Evolutionary conservation across 352 stramenopile species (phyloP), one percentile per base, ranked within the genome.

Genomic region (Pythium scleroteichum): DNA sequence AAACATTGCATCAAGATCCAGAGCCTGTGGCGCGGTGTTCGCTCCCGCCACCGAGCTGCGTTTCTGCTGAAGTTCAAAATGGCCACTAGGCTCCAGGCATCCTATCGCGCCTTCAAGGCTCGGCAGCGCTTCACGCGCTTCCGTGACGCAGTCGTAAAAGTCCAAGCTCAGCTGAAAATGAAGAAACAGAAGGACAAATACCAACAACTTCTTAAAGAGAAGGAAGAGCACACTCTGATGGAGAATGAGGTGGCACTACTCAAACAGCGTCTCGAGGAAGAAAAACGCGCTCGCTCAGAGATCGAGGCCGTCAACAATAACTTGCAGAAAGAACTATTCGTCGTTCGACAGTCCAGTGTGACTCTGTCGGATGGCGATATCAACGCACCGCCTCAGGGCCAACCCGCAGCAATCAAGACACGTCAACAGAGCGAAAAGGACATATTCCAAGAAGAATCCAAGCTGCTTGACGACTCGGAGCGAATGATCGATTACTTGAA

Each of bases 401-500:
- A 64, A 19, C 32, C 58, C 38, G 33, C 59, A 27, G 32, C 38
- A 13, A 20, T 53, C 2, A 74, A 53, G 40, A 53, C 57, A 20
- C 61, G 65, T 50, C 23, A 73, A 61, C 38, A 73, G 74, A 63
- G 80, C 69, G 26, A 71, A 75, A 68, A 73, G 26, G 46, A 66
- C 22, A n/a, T 38, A 17, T 67, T 67, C 26, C 75, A 90, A 44
- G 62, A 70, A 17, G 81, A 90, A 39, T 69, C 72, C 16, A 90
- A 87, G 57, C 61, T 92, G 20, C 72, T 94, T 2, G 83, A 93
- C 49, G 84, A 94, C 54, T 94, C 85, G 24, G 83, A 91, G 54
- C 73, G 82, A 44, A 92, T 94, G 82, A 89, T 94, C 46, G 79
- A 92, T 52, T 93, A 92, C 45, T 52, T 94, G 44, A 78, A 85